These are phyloP conservation scores for Mortierella polycephala DNA, from an alignment of 371 early-diverging fungal species.

Conservation along the genomic window DNA sequence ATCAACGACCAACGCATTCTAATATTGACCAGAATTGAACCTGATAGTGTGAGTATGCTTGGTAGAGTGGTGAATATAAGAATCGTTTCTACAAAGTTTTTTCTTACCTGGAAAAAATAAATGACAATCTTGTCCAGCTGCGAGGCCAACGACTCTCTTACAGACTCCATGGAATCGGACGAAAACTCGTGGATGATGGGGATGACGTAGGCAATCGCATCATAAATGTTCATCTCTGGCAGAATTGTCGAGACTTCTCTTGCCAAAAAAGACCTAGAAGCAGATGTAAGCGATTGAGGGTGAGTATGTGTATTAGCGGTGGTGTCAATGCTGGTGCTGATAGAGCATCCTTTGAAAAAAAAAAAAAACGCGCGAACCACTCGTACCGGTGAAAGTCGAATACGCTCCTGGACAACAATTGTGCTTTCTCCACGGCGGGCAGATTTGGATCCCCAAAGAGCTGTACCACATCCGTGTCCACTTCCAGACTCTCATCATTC, in stretches of 20 bases:
- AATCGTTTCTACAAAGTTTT: not conserved
- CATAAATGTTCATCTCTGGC: constrained; percentile 18
- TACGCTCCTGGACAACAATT: constrained; percentile 12
- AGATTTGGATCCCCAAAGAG: constrained; percentile 8
- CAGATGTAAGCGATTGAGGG: not conserved
- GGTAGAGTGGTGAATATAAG: not conserved
- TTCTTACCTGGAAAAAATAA: constrained; percentile 16
- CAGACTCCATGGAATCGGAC: constrained; percentile 13
- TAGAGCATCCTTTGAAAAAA: not conserved
- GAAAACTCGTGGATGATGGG: constrained; percentile 20
- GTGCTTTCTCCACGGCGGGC: constrained; percentile 7
- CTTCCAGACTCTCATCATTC: constrained; percentile 6
- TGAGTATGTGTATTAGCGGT: not conserved
- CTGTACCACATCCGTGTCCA: constrained; percentile 17
- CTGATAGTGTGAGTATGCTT: not conserved
- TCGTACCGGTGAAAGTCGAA: constrained; percentile 29
- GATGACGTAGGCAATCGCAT: constrained; percentile 17
- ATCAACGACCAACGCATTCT: not conserved
- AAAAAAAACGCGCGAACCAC: not conserved
- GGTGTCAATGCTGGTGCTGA: not conserved
- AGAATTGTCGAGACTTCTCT: constrained; percentile 16
- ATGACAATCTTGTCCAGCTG: constrained; percentile 34
- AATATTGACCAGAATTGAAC: no score
- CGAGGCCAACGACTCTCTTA: constrained; percentile 17
- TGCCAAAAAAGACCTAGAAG: constrained; percentile 15